Base-by-base conservation (phyloP, 805 yeast species). In the Candida koratica region DNA sequence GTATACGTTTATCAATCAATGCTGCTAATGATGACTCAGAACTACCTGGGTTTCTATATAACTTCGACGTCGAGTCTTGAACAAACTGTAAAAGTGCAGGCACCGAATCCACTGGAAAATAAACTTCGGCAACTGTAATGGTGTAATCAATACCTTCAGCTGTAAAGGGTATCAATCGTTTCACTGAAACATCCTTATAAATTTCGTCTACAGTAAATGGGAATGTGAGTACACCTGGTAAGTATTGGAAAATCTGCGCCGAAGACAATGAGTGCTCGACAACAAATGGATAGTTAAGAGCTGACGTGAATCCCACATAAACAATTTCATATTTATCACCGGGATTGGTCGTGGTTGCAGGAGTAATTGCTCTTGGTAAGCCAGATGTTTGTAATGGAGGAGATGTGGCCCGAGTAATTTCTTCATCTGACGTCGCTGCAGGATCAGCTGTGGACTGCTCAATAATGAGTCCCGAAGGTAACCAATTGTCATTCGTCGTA, bases 111-210 rank as follows among this genome's bases (percentile, higher is more conserved):
- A 61, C 55, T 15, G 95, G 95, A 64, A 87, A 82, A 55, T 84
- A 87, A 37, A 86, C 82, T 55, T 83, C 83, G 5, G 97, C 97
- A 42, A 89, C 84, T 0, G 97, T 84, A 37, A 85, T 85, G 42
- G 87, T 73, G 58, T 86, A 90, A 29, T 58, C 45, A 38, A 64
- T 51, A 19, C 64, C 69, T 10, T 45, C 39, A 2, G 85, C 73
- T 12, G 79, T 70, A 53, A 79, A 84, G 25, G 97, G 97, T 42
- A 81, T 79, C 48, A 90, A 70, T 55, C 81, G 76, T 40, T 67
- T 63, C 45, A 89, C 86, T 6, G 77, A 56, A 15, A 85, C 74
- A 18, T 64, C 61, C 5, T 73, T 53, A 25, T 46, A 50, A n/a
- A 42, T 39, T 4, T 45, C 34, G 7, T 50, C 34, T 13, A 38